These are phyloP conservation scores for Gautieria morchelliformis DNA, from an alignment of 768 basidiomycete genomes.

Conservation along the genomic window DNA sequence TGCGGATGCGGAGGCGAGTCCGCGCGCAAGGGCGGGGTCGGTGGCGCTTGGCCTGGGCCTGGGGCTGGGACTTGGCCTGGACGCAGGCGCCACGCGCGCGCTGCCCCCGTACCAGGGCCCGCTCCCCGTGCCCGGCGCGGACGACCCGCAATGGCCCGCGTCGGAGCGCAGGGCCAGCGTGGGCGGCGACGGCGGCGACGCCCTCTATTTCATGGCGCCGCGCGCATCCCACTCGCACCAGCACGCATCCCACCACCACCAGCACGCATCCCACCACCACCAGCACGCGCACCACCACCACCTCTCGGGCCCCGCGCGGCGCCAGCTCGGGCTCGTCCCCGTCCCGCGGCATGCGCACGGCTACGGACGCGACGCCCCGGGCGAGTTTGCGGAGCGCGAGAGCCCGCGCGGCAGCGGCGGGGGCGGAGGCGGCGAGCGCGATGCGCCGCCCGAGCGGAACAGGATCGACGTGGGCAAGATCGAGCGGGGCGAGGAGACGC, in stretches of 20 bases:
- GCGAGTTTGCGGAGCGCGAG: neutral
- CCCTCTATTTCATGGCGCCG: neutral
- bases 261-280: conserved; percentile 22
- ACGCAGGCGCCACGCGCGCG: neutral
- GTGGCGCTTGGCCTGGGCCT: neutral
- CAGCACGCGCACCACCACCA: conserved; percentile 11
- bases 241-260: conserved; percentile 25
- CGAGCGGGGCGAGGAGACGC: conserved; percentile 66
- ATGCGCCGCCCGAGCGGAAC: conserved; percentile 26
- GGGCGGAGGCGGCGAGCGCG: neutral
- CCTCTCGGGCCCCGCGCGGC: conserved; percentile 20
- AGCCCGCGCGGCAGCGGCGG: neutral
- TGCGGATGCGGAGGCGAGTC: too few relatives aligned
- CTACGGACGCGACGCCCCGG: too few relatives aligned
- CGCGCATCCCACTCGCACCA: conserved; percentile 8
- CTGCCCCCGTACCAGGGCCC: neutral
- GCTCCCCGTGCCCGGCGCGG: neutral
- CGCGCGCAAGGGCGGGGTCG: too few relatives aligned
- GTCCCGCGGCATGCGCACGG: neutral
- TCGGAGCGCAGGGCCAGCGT: neutral
- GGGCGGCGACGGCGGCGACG: neutral
- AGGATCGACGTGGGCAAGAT: conserved; percentile 61
- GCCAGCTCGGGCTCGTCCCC: conserved; percentile 15
- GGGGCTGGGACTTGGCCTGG: neutral
- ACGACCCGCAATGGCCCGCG: neutral